Evolutionary conservation across 2,329 filamentous ascomycete genomes (phyloP).

Genomic region (Lithohypha guttulata): DNA sequence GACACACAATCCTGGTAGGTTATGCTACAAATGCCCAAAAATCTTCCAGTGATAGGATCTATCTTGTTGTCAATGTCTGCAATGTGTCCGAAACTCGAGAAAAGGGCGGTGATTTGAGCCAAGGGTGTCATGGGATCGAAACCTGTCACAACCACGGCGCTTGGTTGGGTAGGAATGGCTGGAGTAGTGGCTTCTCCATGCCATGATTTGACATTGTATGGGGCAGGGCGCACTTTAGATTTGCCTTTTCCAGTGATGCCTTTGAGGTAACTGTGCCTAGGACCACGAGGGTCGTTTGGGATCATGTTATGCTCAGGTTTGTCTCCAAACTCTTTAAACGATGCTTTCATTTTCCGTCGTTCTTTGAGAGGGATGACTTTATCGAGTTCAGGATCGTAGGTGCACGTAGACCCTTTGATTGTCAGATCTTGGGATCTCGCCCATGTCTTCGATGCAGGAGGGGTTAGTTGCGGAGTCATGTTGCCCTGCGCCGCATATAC

Average conservation of each 20-base stretch:
- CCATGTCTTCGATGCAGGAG: constrained; percentile 37
- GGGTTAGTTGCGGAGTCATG: constrained; percentile 34
- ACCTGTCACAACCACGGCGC: constrained; percentile 86
- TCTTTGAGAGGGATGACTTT: constrained; percentile 47
- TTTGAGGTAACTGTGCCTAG: constrained; percentile 51
- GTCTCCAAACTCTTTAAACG: constrained; percentile 42
- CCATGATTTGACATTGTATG: constrained; percentile 74
- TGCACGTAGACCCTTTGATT: constrained; percentile 47
- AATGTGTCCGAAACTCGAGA: constrained; percentile 75
- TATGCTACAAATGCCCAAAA: constrained; percentile 86
- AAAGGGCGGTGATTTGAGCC: constrained; percentile 62
- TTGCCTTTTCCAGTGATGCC: constrained; percentile 52
- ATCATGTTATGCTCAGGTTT: constrained; percentile 65
- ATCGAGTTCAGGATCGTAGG: constrained; percentile 55
- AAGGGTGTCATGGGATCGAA: constrained; percentile 59
- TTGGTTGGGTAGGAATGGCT: constrained; percentile 69
- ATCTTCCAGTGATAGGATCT: constrained; percentile 86
- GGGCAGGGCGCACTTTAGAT: constrained; percentile 59
- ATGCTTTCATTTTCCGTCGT: constrained; percentile 37
- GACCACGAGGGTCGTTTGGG: constrained; percentile 72
- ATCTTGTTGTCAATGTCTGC: constrained; percentile 87
- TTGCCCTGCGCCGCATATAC: constrained; percentile 14
- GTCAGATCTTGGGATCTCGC: constrained; percentile 42
- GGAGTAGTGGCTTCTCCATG: constrained; percentile 72
- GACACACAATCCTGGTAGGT: constrained; percentile 65